These are phyloP conservation scores for Linnemannia schmuckeri DNA, from an alignment of 192 early-diverging fungal species.

Conservation along the genomic window DNA sequence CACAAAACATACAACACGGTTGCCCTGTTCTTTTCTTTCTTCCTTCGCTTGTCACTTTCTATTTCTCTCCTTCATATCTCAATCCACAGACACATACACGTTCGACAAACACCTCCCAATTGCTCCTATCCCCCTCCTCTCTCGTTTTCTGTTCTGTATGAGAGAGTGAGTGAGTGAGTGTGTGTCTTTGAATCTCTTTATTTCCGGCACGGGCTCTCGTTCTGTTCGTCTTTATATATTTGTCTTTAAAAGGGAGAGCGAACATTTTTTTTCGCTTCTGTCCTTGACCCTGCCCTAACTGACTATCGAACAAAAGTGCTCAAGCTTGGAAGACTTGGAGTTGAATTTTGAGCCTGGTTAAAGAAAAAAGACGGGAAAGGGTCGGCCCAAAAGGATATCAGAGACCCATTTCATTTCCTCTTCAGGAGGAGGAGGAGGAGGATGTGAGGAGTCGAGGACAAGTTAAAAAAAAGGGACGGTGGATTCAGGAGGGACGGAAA, in stretches of 20 bases:
- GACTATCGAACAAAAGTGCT: slow-evolving; percentile 5
- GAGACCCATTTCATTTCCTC: background rate
- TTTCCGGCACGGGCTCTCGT: slow-evolving; percentile 10
- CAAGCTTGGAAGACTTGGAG: background rate
- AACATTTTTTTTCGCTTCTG: background rate
- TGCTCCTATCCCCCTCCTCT: too few species aligned
- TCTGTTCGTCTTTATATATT: background rate
- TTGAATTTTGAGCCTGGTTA: background rate
- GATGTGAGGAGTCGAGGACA: background rate
- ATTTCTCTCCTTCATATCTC: background rate
- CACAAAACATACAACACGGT: background rate
- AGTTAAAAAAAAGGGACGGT: slow-evolving; percentile 17
- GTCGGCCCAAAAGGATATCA: background rate
- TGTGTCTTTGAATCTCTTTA: slow-evolving; percentile 4
- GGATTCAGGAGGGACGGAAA: slow-evolving; percentile 19
- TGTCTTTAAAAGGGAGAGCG: background rate
- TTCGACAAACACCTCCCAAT: too few species aligned
- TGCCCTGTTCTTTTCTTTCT: background rate
- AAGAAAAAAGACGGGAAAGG: slow-evolving; percentile 11
- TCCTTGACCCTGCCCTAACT: background rate
- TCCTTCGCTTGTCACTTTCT: background rate
- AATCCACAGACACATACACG: too few species aligned
- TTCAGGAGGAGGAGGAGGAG: background rate
- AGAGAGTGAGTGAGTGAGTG: background rate
- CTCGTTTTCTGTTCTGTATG: background rate